Conservation (phyloP, 768 basidiomycete genomes). For the Kwoniella shandongensis region DNA sequence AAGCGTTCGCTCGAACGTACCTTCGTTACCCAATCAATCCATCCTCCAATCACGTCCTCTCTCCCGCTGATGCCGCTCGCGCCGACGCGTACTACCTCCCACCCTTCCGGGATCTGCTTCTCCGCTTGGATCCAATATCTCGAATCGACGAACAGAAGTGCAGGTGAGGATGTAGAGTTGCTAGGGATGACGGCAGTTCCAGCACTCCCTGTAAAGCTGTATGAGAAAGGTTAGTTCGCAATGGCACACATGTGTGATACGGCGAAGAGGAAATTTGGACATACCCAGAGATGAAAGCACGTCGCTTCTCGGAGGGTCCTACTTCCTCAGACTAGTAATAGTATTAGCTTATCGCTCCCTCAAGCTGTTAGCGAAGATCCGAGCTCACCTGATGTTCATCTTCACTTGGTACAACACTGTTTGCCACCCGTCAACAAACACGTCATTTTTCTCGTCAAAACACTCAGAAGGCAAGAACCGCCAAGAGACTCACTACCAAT, state of each 20-base stretch:
- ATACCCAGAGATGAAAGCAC: constrained; percentile 42
- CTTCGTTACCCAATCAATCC: constrained; percentile 41
- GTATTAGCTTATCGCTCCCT: neutral
- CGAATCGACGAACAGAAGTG: constrained; percentile 48
- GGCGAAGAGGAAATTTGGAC: neutral
- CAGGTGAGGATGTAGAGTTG: constrained; percentile 2
- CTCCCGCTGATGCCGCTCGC: constrained; percentile 18
- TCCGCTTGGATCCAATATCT: constrained; percentile 51
- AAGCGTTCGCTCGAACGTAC: constrained; percentile 25
- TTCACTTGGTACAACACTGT: constrained; percentile 47
- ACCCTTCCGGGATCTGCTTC: constrained; percentile 36
- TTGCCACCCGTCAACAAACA: neutral
- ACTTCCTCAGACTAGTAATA: constrained; percentile 42
- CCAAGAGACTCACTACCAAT: constrained; percentile 47
- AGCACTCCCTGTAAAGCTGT: constrained; percentile 47
- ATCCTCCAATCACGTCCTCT: constrained; percentile 24
- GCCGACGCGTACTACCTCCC: constrained; percentile 41
- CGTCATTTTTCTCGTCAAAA: no score
- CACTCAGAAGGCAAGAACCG: no score
- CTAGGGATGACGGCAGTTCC: constrained; percentile 46
- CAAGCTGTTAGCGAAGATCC: neutral
- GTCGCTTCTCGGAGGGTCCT: constrained; percentile 38
- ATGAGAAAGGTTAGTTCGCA: neutral
- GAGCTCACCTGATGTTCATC: constrained; percentile 49
- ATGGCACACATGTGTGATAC: neutral